phyloP scores from a whole-genome alignment of 257 asterid genomes.

The Gardenia jasminoides region DNA sequence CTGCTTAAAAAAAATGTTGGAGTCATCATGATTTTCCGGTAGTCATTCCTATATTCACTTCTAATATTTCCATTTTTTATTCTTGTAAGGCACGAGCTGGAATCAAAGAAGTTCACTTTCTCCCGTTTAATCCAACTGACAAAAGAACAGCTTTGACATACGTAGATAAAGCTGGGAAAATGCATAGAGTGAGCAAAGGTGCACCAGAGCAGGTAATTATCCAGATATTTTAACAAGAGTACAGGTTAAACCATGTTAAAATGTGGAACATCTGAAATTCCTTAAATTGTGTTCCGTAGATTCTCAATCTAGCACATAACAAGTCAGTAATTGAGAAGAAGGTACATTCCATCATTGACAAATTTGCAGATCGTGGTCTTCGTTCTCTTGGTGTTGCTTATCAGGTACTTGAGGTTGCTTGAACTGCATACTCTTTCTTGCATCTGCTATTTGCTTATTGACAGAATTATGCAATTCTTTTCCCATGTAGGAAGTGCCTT shows the following conservation, averaged over 20 bases:
- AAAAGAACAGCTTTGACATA: conserved; percentile 69
- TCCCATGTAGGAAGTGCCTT: conserved; percentile 47
- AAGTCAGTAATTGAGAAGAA: conserved; percentile 38
- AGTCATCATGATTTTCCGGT: not conserved
- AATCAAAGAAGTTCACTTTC: conserved; percentile 65
- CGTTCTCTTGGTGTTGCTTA: conserved; percentile 60
- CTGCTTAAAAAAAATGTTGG: not conserved
- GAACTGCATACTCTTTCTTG: not conserved
- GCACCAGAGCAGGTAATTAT: conserved; percentile 64
- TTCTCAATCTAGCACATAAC: conserved; percentile 48
- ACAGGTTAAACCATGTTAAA: not conserved
- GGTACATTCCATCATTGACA: conserved; percentile 53
- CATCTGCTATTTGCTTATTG: not conserved
- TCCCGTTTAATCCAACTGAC: conserved; percentile 72
- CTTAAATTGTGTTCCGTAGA: conserved; percentile 27
- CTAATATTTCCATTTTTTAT: too few relatives aligned
- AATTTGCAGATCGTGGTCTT: conserved; percentile 69
- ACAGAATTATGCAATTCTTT: not conserved
- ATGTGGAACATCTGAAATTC: not conserved
- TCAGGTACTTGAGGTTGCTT: conserved; percentile 30
- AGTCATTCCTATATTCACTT: not conserved
- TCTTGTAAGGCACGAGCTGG: conserved; percentile 57
- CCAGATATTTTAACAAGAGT: not conserved
- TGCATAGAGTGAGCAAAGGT: conserved; percentile 81
- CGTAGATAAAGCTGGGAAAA: conserved; percentile 46